phyloP scores from a whole-genome alignment of 768 basidiomycete species.

The Boletus rubroflammeus region DNA sequence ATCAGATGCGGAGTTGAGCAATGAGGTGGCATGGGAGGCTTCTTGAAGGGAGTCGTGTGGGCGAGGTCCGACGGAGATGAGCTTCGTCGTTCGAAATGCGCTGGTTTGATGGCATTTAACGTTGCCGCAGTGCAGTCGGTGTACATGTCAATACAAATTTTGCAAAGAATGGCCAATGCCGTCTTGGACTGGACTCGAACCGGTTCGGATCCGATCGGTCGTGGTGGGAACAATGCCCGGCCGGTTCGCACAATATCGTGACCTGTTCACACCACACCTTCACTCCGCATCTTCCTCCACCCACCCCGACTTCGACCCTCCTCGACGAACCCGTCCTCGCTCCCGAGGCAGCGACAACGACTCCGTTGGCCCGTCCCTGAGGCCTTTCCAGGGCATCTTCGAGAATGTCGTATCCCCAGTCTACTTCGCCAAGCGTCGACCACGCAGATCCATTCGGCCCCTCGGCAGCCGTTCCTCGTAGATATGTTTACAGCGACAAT shows the following conservation, averaged over 20 bases:
- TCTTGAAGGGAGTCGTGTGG: not conserved
- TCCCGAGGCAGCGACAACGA: slow-evolving; percentile 12
- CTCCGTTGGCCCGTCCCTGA: slow-evolving; percentile 13
- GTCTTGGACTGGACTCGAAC: slow-evolving; percentile 12
- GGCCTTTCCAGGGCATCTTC: slow-evolving; percentile 14
- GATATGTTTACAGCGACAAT: slow-evolving; percentile 65
- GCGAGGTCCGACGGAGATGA: slow-evolving; percentile 8
- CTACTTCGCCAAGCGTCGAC: slow-evolving; percentile 57
- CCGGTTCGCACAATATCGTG: slow-evolving; percentile 20
- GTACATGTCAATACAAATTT: not conserved
- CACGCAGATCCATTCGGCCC: slow-evolving; percentile 63
- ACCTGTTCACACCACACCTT: slow-evolving; percentile 14
- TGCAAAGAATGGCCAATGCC: not conserved
- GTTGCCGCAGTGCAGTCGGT: no score
- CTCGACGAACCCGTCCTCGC: slow-evolving; percentile 4
- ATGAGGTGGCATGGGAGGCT: slow-evolving; percentile 9
- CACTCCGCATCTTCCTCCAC: slow-evolving; percentile 3
- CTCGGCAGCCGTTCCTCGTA: slow-evolving; percentile 35
- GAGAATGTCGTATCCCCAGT: slow-evolving; percentile 49
- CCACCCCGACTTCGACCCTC: not conserved
- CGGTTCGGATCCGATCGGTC: slow-evolving; percentile 20
- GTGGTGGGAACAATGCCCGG: slow-evolving; percentile 25
- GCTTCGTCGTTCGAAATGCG: not conserved
- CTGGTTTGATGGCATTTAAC: not conserved
- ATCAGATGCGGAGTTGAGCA: not conserved